These are phyloP conservation scores for Dryas alaskensis DNA, from an alignment of 306 rosid species.

Conservation along the genomic window DNA sequence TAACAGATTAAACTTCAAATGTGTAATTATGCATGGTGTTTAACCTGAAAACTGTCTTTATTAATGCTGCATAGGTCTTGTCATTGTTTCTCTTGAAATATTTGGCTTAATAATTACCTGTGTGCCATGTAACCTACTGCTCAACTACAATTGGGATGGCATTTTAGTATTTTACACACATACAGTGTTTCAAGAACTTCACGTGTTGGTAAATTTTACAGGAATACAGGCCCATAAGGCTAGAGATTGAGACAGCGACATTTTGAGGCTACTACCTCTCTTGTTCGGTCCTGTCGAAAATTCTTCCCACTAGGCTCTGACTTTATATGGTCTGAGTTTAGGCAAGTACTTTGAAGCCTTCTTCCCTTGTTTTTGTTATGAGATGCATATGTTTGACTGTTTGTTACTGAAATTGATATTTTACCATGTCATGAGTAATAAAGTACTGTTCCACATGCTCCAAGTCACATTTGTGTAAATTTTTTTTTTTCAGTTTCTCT, in stretches of 20 bases:
- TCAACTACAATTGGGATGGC: neutral
- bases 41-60: neutral
- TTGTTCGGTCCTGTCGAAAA: slow-evolving; percentile 93
- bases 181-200: slow-evolving; percentile 15
- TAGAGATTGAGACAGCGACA: slow-evolving; percentile 94
- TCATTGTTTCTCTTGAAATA: slow-evolving; percentile 14
- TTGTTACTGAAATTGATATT: slow-evolving; percentile 16
- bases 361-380: slow-evolving; percentile 20
- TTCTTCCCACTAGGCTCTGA: slow-evolving; percentile 92
- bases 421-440: slow-evolving; percentile 19
- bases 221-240: slow-evolving; percentile 98
- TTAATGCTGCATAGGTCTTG: slow-evolving; percentile 10
- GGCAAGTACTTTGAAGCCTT: slow-evolving; percentile 49
- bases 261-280: slow-evolving; percentile 86
- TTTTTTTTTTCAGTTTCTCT: neutral
- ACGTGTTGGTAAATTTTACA: slow-evolving; percentile 34
- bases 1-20: neutral
- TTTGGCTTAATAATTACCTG: slow-evolving; percentile 5
- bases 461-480: slow-evolving; percentile 20
- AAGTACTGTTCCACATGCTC: slow-evolving; percentile 14
- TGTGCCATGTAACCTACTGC: slow-evolving; percentile 1
- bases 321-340: slow-evolving; percentile 92
- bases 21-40: neutral
- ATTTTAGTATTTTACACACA: slow-evolving; percentile 4
- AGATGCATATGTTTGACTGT: neutral